Evolutionary conservation across 1,284 basidiomycete genomes (phyloP).

Genomic region (Cerioporus squamosus): DNA sequence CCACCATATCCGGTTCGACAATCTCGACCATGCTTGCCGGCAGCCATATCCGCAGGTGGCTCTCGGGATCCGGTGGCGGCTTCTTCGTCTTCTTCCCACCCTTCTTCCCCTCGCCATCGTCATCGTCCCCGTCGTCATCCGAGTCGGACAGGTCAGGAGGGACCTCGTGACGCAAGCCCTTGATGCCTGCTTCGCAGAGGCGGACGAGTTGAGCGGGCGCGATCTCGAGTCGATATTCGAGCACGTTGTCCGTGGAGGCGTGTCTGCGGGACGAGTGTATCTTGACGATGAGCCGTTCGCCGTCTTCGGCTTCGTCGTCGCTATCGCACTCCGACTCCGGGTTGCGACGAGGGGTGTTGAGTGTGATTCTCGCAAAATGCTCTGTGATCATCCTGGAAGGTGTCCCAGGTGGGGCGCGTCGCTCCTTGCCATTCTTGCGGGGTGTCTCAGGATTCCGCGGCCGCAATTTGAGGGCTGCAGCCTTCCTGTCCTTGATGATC

Average conservation of each 20-base stretch:
- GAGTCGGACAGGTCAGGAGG: constrained; percentile 49
- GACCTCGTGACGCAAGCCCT: constrained; percentile 57
- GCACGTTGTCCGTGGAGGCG: constrained; percentile 65
- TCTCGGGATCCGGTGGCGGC: constrained; percentile 49
- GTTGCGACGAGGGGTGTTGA: constrained; percentile 30
- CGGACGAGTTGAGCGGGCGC: constrained; percentile 66
- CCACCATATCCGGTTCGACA: constrained; percentile 65
- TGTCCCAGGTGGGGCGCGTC: constrained; percentile 41
- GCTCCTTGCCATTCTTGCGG: constrained; percentile 36
- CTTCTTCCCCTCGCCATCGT: constrained; percentile 32
- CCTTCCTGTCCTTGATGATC: constrained; percentile 45
- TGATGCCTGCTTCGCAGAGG: constrained; percentile 65
- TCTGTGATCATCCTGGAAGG: constrained; percentile 60
- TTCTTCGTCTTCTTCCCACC: constrained; percentile 42
- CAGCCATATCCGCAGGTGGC: constrained; percentile 70
- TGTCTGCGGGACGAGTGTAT: constrained; percentile 55
- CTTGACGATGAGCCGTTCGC: constrained; percentile 44
- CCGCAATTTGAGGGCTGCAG: background rate
- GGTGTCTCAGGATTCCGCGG: constrained; percentile 40
- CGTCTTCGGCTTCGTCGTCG: constrained; percentile 31
- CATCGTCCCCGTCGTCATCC: constrained; percentile 39
- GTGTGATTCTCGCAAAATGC: constrained; percentile 52
- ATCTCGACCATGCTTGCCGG: constrained; percentile 74
- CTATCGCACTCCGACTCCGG: constrained; percentile 24
- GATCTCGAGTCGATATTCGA: constrained; percentile 78